Evolutionary conservation across 306 rosid species (phyloP).

Genomic region (Purshia tridentata): DNA sequence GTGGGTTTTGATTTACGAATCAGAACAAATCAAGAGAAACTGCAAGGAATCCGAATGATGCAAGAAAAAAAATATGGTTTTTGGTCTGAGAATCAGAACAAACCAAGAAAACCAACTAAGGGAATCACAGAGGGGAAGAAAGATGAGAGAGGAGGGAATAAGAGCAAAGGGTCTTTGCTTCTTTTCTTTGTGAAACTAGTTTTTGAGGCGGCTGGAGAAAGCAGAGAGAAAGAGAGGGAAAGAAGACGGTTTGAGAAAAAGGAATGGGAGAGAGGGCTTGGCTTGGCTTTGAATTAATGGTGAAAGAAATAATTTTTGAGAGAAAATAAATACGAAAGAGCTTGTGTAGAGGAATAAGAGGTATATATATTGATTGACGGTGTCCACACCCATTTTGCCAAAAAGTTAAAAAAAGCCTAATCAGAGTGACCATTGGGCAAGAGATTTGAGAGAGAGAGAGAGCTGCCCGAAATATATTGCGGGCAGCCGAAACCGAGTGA

Average conservation of each 20-base stretch:
- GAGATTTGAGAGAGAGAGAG: neutral
- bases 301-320: constrained; percentile 28
- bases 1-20: constrained; percentile 22
- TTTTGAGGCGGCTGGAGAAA: constrained; percentile 25
- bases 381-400: constrained; percentile 25
- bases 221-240: constrained; percentile 23
- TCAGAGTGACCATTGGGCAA: constrained; percentile 5
- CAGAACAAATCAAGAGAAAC: constrained; percentile 10
- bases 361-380: constrained; percentile 9
- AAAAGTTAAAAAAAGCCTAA: constrained; percentile 17
- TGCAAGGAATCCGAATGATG: constrained; percentile 23
- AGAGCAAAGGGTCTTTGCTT: constrained; percentile 62
- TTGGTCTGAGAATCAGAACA: constrained; percentile 26
- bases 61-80: constrained; percentile 23
- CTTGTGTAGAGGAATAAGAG: constrained; percentile 15
- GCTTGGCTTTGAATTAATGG: constrained; percentile 18
- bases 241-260: constrained; percentile 33
- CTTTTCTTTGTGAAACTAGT: neutral
- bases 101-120: neutral
- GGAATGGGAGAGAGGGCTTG: constrained; percentile 19
- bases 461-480: constrained; percentile 63
- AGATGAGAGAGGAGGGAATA: constrained; percentile 35
- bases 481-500: constrained; percentile 69
- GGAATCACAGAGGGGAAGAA: constrained; percentile 29
- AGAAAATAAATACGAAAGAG: constrained; percentile 28